These are phyloP conservation scores for Sarocladium strictum DNA, from an alignment of 2,329 filamentous ascomycete genomes.

Conservation along the genomic window DNA sequence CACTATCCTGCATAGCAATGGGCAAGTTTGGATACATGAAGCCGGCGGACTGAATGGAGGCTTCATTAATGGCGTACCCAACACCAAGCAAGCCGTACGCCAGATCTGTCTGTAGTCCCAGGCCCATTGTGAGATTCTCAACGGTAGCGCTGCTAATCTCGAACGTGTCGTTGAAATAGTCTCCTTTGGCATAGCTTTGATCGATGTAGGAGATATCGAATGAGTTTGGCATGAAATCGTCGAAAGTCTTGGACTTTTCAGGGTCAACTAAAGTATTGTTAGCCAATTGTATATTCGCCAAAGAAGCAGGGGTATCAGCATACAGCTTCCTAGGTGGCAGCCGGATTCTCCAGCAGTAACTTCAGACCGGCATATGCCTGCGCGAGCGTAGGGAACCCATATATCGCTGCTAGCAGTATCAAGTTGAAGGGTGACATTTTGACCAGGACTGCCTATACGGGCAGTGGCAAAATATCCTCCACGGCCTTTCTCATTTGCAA, in stretches of 20 bases:
- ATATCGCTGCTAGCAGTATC: conserved; percentile 63
- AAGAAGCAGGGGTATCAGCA: conserved; percentile 17
- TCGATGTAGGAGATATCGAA: conserved; percentile 60
- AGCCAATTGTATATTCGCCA: conserved; percentile 13
- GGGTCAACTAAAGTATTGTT: conserved; percentile 35
- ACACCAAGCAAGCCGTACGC: conserved; percentile 54
- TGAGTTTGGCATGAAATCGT: conserved; percentile 31
- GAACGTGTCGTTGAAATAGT: conserved; percentile 54
- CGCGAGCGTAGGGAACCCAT: conserved; percentile 44
- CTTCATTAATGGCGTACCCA: conserved; percentile 52
- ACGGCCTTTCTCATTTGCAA: conserved; percentile 36
- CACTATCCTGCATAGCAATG: conserved; percentile 55
- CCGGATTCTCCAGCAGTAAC: conserved; percentile 16
- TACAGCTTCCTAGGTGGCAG: conserved; percentile 42
- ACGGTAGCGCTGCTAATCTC: conserved; percentile 45
- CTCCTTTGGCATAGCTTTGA: conserved; percentile 47
- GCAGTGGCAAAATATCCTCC: conserved; percentile 53
- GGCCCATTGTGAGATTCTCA: conserved; percentile 52
- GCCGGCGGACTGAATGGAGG: conserved; percentile 24
- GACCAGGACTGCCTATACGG: conserved; percentile 50
- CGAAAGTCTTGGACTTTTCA: conserved; percentile 39
- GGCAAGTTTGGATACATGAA: conserved; percentile 54
- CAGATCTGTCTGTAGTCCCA: conserved; percentile 49
- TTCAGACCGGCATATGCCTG: conserved; percentile 31
- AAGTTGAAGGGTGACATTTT: conserved; percentile 51